phyloP scores from a whole-genome alignment of 345 rosid species.

The Murraya paniculata region DNA sequence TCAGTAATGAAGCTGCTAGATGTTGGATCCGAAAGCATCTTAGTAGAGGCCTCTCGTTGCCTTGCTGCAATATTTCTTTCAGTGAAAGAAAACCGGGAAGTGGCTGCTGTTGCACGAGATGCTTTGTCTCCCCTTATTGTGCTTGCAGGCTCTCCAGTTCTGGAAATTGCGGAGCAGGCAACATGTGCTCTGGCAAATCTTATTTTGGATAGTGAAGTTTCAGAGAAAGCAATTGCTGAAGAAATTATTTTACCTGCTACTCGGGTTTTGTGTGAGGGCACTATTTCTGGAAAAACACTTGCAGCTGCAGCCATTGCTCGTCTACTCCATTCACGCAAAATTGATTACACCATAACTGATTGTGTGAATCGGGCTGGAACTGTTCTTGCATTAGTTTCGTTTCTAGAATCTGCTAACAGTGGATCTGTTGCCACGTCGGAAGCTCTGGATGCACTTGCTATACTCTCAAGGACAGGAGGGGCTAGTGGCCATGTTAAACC shows the following conservation, averaged over 20 bases:
- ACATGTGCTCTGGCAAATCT: constrained; percentile 94
- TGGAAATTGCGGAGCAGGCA: constrained; percentile 95
- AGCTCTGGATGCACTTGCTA: constrained; percentile 91
- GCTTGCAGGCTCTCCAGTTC: constrained; percentile 70
- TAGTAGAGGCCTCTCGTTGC: constrained; percentile 72
- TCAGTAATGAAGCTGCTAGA: constrained; percentile 73
- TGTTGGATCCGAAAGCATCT: constrained; percentile 75
- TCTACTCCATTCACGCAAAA: constrained; percentile 63
- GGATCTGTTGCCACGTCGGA: constrained; percentile 70
- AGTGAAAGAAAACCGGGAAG: constrained; percentile 86
- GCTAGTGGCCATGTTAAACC: constrained; percentile 62
- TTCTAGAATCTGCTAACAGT: constrained; percentile 72
- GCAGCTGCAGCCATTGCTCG: constrained; percentile 98
- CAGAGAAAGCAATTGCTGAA: constrained; percentile 71
- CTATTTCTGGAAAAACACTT: constrained; percentile 82
- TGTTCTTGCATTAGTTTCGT: constrained; percentile 88
- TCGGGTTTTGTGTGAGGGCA: constrained; percentile 86
- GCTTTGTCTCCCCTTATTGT: constrained; percentile 61
- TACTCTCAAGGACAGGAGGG: constrained; percentile 72
- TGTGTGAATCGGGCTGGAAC: constrained; percentile 90
- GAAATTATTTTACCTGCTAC: constrained; percentile 91
- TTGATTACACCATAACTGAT: constrained; percentile 72
- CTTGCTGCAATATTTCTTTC: constrained; percentile 92
- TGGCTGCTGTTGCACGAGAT: constrained; percentile 82
- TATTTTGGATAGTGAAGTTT: constrained; percentile 77